Conservation (phyloP, 2,329 filamentous ascomycete species). For the Sporothrix mexicana region DNA sequence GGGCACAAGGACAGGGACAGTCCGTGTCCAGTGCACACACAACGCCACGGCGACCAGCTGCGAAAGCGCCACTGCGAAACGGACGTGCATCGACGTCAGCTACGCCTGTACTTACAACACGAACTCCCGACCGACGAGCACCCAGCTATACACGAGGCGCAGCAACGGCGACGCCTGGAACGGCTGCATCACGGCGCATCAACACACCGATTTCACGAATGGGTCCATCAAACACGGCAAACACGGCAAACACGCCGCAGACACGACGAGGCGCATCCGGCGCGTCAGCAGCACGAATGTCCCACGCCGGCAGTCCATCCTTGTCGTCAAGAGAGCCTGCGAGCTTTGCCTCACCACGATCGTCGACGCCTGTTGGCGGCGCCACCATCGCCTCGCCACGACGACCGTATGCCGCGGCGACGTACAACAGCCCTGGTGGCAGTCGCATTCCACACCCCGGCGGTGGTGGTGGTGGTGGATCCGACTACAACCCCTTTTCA, state of each 20-base stretch:
- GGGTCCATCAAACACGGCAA: constrained; percentile 31
- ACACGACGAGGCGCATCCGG: neutral
- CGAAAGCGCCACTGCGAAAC: neutral
- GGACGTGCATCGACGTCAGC: neutral
- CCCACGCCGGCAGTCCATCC: constrained; percentile 54
- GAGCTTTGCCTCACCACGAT: constrained; percentile 59
- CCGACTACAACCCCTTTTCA: constrained; percentile 34
- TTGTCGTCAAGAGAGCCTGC: constrained; percentile 54
- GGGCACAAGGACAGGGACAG: neutral
- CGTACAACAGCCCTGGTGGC: constrained; percentile 38
- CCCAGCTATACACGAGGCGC: constrained; percentile 23
- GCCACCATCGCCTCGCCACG: neutral
- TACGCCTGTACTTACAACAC: neutral
- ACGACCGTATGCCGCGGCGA: neutral
- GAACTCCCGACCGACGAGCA: constrained; percentile 31
- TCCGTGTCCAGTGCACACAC: neutral
- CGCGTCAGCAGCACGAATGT: constrained; percentile 47
- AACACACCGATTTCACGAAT: constrained; percentile 50
- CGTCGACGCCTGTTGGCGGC: constrained; percentile 45
- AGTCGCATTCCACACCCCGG: constrained; percentile 49
- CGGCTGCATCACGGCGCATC: constrained; percentile 52
- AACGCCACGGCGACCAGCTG: neutral
- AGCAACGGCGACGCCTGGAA: constrained; percentile 39
- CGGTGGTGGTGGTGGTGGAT: neutral
- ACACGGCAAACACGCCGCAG: constrained; percentile 11